Base-by-base conservation (phyloP, 2,329 filamentous ascomycete genomes). In the Diaporthe sp. region DNA sequence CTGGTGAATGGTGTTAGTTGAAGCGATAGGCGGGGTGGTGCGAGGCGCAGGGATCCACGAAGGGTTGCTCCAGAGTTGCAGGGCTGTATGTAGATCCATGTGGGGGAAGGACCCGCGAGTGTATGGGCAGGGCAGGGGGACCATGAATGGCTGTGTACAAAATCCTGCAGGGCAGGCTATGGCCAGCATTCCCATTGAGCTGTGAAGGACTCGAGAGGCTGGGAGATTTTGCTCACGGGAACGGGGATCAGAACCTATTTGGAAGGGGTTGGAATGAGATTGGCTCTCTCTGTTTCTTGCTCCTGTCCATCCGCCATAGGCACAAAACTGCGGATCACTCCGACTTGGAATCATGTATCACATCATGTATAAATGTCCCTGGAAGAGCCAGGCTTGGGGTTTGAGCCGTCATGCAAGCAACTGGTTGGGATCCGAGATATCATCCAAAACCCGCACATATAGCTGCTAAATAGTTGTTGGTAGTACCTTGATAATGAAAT, bases 1-100 rank as follows among this genome's bases (percentile, higher is more conserved):
- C 34, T 65, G 8, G 76, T 88, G 15, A 89, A 90, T 74, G 88
- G 88, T 7, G 78, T 82, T 44, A 78, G 80, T 74, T 84, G 77
- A 79, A 13, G n/a, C n/a, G 22, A 19, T 10, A 13, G 31, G 28
- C 2, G 22, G 22, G 51, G 10, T 12, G 39, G 8, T 15, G 22
- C 4, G 10, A 28, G 28, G 31, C 46, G 28, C 22, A 4, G 19
- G 22, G 31, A 53, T 53, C 7, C 25, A 46, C 17, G 17, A 22
- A 31, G 13, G 5, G 10, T 31, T 22, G 22, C 25, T 44, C 25
- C 28, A n/a, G 44, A 10, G 44, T 15, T 17, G 10, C 25, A 31
- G 25, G 59, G 42, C 15, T 25, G 46, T 17, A 37, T 34, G 46
- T 53, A 46, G 17, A 39, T 51, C 9, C 17, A 67, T 39, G n/a